A percentile compares a stretch with the other conserved stretches of the same genome.
phyloP scores from a whole-genome alignment of 1,284 basidiomycete genomes.

The Caloboletus firmus region DNA sequence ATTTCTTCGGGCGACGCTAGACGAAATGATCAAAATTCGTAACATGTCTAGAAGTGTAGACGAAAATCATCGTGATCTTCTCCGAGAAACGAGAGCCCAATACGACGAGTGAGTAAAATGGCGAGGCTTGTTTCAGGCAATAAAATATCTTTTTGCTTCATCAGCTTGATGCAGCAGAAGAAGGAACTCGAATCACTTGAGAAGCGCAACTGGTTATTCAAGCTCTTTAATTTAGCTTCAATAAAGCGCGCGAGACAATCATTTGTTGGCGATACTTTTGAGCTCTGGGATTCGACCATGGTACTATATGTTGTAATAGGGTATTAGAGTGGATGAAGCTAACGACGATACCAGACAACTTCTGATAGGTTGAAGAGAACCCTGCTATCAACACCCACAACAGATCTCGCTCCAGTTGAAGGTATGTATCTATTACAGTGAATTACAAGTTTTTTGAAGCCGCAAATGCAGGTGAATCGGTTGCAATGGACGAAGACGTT shows the following conservation, averaged over 20 bases:
- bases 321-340: neutral
- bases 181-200: neutral
- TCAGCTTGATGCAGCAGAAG: neutral
- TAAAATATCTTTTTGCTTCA: neutral
- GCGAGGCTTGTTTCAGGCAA: neutral
- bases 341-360: neutral
- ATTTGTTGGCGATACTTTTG: neutral
- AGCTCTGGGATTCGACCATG: neutral
- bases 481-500: neutral
- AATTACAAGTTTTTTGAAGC: neutral
- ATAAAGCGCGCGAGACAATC: neutral
- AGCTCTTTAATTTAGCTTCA: neutral
- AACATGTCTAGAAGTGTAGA: neutral
- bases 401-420: neutral
- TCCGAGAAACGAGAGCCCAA: conserved; percentile 4
- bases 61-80: neutral
- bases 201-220: neutral
- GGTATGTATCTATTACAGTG: neutral
- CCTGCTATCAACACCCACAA: neutral
- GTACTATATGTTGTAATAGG: neutral
- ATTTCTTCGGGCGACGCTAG: conserved; percentile 9
- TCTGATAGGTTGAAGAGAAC: neutral
- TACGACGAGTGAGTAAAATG: neutral
- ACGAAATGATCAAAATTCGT: conserved; percentile 9
- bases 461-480: neutral